Percentiles rank a stretch among this genome's conserved stretches.
Evolutionary conservation across 176 grass and related monocot species (phyloP).

Genomic region (Lolium multiflorum): DNA sequence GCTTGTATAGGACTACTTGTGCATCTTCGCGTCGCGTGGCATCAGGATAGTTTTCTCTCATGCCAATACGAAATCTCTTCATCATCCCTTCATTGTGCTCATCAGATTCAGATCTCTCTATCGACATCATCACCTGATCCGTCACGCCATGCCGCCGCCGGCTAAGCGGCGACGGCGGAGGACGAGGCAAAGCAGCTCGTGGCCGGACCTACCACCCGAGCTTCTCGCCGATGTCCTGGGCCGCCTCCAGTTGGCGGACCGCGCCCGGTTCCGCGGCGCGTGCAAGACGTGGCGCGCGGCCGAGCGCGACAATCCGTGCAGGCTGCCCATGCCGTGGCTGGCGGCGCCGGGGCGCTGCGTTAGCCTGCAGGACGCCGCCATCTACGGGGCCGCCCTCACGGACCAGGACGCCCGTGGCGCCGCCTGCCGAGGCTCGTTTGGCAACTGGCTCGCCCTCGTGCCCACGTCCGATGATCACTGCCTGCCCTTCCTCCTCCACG

Average conservation of each 20-base stretch:
- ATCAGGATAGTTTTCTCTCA: background rate
- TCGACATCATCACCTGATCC: background rate
- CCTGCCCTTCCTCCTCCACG: background rate
- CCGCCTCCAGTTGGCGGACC: background rate
- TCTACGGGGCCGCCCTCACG: background rate
- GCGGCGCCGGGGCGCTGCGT: background rate
- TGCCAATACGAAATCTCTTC: background rate
- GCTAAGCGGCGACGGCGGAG: background rate
- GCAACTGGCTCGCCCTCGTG: slow-evolving; percentile 14
- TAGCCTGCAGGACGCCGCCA: background rate
- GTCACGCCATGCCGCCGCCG: background rate
- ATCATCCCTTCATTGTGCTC: background rate
- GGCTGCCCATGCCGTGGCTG: background rate
- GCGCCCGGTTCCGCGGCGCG: background rate
- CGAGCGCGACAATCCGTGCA: background rate
- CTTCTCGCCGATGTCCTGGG: background rate
- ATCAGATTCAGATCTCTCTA: background rate
- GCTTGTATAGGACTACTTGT: background rate
- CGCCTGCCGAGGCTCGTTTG: background rate
- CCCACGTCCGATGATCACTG: background rate
- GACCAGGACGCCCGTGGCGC: background rate
- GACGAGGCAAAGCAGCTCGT: background rate
- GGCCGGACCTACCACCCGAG: background rate
- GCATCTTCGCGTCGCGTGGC: background rate
- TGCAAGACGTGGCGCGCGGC: background rate